phyloP scores from a whole-genome alignment of 1,284 basidiomycete genomes.

The Trichosporon coremiiforme region DNA sequence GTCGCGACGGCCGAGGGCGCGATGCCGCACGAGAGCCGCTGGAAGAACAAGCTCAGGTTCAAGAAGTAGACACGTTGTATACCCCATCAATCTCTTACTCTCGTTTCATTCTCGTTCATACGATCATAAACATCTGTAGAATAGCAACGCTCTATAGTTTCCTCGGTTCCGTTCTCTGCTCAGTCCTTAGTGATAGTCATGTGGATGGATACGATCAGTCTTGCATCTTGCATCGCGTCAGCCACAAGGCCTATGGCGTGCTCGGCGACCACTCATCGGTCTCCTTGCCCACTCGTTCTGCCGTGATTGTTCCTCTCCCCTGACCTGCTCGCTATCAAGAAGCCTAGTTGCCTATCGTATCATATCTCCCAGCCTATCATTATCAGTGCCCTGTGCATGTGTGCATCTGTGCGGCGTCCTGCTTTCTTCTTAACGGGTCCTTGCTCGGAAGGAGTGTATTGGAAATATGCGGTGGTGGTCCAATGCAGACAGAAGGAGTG shows the following conservation, averaged over 20 bases:
- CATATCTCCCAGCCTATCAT: not conserved
- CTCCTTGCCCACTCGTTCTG: not conserved
- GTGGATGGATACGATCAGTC: not conserved
- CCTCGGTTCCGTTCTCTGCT: not conserved
- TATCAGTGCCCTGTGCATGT: not conserved
- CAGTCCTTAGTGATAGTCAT: not conserved
- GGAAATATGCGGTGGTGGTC: not conserved
- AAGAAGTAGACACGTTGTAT: not conserved
- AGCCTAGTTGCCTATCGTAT: not conserved
- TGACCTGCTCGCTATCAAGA: not conserved
- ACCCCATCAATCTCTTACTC: not conserved
- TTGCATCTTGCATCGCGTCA: not conserved
- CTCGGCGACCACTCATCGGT: not conserved
- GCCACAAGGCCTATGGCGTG: not conserved
- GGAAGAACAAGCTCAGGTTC: not conserved
- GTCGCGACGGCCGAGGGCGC: not conserved
- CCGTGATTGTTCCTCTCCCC: not conserved
- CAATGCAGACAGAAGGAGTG: not conserved
- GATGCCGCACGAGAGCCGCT: not conserved
- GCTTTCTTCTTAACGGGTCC: not conserved
- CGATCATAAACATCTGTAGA: not conserved
- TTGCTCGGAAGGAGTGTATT: not conserved
- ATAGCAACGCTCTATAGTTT: slow-evolving; percentile 7
- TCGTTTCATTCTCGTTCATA: not conserved
- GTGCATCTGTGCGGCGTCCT: not conserved